phyloP scores from a whole-genome alignment of 2,329 filamentous ascomycete genomes.

The Ophiostoma sp. region DNA sequence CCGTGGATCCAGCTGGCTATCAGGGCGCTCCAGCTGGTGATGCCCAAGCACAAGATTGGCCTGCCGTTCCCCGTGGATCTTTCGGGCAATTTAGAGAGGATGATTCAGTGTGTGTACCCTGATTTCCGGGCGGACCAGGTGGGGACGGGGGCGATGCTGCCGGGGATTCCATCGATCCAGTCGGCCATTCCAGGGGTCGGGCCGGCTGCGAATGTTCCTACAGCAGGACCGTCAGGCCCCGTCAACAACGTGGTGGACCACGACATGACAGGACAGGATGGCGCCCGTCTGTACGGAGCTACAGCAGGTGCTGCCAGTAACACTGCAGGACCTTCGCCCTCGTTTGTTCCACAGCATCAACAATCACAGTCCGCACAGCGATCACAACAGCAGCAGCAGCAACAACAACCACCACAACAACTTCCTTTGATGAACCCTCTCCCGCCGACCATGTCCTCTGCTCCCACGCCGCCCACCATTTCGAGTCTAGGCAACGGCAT shows the following conservation, averaged over 20 bases:
- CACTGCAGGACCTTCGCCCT: not conserved
- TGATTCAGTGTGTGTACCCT: constrained; percentile 29
- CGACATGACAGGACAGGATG: not conserved
- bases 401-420: not conserved
- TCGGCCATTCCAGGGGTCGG: not conserved
- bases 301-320: not conserved
- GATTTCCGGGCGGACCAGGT: constrained; percentile 26
- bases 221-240: no score
- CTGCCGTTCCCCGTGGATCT: constrained; percentile 19
- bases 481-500: not conserved
- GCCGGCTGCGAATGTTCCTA: not conserved
- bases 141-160: not conserved
- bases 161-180: constrained; percentile 5
- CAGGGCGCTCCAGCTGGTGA: constrained; percentile 24
- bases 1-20: constrained; percentile 28
- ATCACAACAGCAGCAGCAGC: not conserved
- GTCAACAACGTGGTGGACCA: not conserved
- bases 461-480: not conserved
- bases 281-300: not conserved
- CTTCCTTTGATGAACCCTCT: not conserved
- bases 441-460: not conserved
- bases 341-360: constrained; percentile 17
- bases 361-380: not conserved
- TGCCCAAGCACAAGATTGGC: not conserved
- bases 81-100: constrained; percentile 26